Percentiles rank a stretch among this genome's conserved stretches.
phyloP scores from a whole-genome alignment of 2,329 filamentous ascomycete genomes.

The Thermomyces lanuginosus region DNA sequence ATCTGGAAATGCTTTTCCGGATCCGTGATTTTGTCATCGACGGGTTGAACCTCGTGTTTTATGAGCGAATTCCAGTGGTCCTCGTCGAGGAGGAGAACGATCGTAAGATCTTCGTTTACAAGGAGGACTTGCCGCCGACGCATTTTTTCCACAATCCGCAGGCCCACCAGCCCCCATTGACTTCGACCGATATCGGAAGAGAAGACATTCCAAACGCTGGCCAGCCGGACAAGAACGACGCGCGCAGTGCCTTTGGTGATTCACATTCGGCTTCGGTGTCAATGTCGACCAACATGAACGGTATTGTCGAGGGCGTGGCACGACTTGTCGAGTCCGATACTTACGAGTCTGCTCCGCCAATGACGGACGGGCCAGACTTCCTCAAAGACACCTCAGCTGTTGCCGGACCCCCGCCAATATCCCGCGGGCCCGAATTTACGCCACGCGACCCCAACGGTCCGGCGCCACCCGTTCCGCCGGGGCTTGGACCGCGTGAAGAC shows the following conservation, averaged over 20 bases:
- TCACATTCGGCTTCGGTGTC: conserved; percentile 35
- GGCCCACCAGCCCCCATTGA: conserved; percentile 24
- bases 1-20: conserved; percentile 51
- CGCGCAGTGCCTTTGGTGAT: conserved; percentile 17
- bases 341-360: conserved; percentile 18
- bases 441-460: conserved; percentile 8
- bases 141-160: conserved; percentile 33
- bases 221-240: conserved; percentile 15
- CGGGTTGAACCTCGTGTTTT: conserved; percentile 41
- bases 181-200: conserved; percentile 25
- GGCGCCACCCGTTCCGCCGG: conserved; percentile 18
- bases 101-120: conserved; percentile 34
- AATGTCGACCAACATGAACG: conserved; percentile 26
- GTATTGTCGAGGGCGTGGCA: conserved; percentile 24
- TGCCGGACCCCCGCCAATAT: conserved; percentile 11
- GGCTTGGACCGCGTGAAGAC: conserved; percentile 14
- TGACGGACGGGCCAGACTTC: conserved; percentile 15
- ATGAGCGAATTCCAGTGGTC: conserved; percentile 33
- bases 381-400: conserved; percentile 11
- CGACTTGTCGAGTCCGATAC: conserved; percentile 25
- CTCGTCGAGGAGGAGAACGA: conserved; percentile 31
- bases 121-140: conserved; percentile 36
- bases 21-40: conserved; percentile 47
- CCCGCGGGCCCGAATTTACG: conserved; percentile 1
- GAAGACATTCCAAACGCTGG: conserved; percentile 19